Evolutionary conservation across 192 early-diverging fungal species (phyloP), one percentile per base, ranked within the genome.

Genomic region (Backusella macrospora): DNA sequence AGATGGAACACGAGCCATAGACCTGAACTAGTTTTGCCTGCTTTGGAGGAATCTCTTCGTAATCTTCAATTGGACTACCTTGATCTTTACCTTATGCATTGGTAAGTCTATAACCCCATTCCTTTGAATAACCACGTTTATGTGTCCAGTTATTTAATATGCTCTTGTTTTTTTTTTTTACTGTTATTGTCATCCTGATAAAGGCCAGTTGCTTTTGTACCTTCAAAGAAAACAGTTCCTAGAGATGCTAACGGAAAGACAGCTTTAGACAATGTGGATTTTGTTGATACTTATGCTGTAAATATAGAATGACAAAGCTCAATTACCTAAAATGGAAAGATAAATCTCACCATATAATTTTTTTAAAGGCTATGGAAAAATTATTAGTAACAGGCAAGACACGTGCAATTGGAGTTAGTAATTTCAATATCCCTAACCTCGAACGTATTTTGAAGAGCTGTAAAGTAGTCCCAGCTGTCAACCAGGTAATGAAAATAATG

Each of bases 41-140:
- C 90, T 3, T 71, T 93, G 5, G 82, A 90, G 72, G 74, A 79
- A 8, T 92, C 93, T 6, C 87, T 96, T 42, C 70, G 82, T 38
- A 90, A 92, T 76, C 85, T 96, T 34, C 83, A 86, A 65, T 72
- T 94, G 40, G 88, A 92, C 18, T 94, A 96, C 72, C 73, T 96
- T 43, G 94, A 96, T 73, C 72, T 96, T 68, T 92, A 94, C 71
- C 81, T 96, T 48, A 79, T 79, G 73, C 78, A 79, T 45, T 79
- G 78, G 78, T 78, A 49, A 40, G 52, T 34, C 42, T 7, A 66
- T 9, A n/a, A n/a, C n/a, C n/a, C 6, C 10, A 73, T 34, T 39
- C 14, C n/a, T 37, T 10, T 14, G 37, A 43, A 48, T 48, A 47
- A 49, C 4, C 12, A 4, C 43, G 14, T 42, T 43, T 39, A 21